Evolutionary conservation across 257 asterid species (phyloP).

Genomic region (Ligustrum vulgare): DNA sequence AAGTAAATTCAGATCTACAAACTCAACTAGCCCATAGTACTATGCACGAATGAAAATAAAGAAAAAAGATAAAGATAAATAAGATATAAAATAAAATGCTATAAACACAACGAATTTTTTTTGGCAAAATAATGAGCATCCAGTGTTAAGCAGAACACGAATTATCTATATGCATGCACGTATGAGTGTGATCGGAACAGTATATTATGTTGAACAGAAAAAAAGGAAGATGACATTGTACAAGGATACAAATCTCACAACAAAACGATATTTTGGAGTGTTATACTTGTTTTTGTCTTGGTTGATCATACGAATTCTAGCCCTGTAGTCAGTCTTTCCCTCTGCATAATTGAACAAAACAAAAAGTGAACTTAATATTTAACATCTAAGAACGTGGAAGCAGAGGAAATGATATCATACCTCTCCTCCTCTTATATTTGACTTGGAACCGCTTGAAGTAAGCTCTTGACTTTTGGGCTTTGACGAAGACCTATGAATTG

Average conservation of each 20-base stretch:
- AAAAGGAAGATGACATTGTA: background rate
- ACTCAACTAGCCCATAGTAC: background rate
- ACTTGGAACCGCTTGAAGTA: constrained; percentile 76
- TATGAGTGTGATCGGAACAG: background rate
- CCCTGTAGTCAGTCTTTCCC: constrained; percentile 89
- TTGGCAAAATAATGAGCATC: background rate
- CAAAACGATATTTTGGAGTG: constrained; percentile 74
- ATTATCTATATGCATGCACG: background rate
- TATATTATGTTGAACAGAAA: background rate
- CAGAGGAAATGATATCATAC: constrained; percentile 24
- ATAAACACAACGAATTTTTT: background rate
- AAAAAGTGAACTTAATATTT: background rate
- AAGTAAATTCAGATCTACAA: background rate
- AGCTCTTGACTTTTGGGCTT: constrained; percentile 58
- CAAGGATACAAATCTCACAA: constrained; percentile 77
- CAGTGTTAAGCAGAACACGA: background rate
- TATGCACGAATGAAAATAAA: background rate
- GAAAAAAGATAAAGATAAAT: background rate
- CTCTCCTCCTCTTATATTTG: constrained; percentile 73
- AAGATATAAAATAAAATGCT: background rate
- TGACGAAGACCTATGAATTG: constrained; percentile 44
- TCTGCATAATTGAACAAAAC: constrained; percentile 32
- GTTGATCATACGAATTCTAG: constrained; percentile 76
- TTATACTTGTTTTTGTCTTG: constrained; percentile 89
- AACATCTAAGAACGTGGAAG: background rate